phyloP scores from a whole-genome alignment of 352 stramenopile genomes.

The Thraustotheca clavata region DNA sequence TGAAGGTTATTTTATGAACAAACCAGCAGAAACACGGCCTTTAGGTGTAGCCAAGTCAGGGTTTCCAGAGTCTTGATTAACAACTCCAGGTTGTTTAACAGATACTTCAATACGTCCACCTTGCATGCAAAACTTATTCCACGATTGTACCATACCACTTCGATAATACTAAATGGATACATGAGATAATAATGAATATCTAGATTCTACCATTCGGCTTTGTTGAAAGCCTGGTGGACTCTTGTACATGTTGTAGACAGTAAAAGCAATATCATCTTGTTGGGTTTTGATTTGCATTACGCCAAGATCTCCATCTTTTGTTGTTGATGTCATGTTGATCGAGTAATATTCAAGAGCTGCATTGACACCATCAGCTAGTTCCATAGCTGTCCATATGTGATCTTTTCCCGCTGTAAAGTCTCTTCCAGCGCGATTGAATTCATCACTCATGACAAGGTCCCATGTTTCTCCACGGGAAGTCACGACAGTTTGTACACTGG shows the following conservation, averaged over 20 bases:
- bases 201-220: neutral
- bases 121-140: constrained; percentile 93
- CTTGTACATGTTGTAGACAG: constrained; percentile 40
- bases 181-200: neutral
- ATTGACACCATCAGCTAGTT: constrained; percentile 89
- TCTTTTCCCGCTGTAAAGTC: constrained; percentile 83
- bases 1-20: constrained; percentile 20
- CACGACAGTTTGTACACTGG: constrained; percentile 20
- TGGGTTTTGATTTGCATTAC: constrained; percentile 37
- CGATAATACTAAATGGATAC: constrained; percentile 6
- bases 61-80: constrained; percentile 33
- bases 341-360: constrained; percentile 89
- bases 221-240: constrained; percentile 30
- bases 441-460: constrained; percentile 77
- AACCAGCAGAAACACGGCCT: constrained; percentile 7
- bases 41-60: constrained; percentile 38
- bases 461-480: constrained; percentile 30
- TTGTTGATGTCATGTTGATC: constrained; percentile 53
- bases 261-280: constrained; percentile 37
- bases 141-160: constrained; percentile 89
- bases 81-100: constrained; percentile 81
- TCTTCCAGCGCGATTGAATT: constrained; percentile 74
- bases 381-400: constrained; percentile 86
- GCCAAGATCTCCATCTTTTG: constrained; percentile 30
- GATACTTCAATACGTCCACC: constrained; percentile 86